Conservation (phyloP, 2,329 filamentous ascomycete genomes). For the Aspergillus uvarum region DNA sequence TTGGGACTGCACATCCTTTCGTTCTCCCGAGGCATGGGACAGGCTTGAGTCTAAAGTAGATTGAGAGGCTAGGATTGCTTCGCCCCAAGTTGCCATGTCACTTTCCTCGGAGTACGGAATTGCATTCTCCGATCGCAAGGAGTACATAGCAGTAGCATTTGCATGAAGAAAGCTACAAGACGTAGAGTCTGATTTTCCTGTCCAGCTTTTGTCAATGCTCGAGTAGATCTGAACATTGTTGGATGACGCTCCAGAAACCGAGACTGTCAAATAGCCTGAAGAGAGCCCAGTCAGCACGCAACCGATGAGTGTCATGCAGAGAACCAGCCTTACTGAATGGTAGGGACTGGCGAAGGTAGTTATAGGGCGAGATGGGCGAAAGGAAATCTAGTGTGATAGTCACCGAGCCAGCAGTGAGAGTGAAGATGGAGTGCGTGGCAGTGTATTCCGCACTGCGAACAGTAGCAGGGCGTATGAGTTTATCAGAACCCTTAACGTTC, state of each 20-base stretch:
- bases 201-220: slow-evolving; percentile 47
- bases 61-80: slow-evolving; percentile 42
- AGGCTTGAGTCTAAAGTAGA: slow-evolving; percentile 26
- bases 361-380: slow-evolving; percentile 45
- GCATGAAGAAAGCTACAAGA: slow-evolving; percentile 24
- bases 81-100: slow-evolving; percentile 47
- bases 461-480: slow-evolving; percentile 32
- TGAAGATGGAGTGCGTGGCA: slow-evolving; percentile 44
- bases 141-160: slow-evolving; percentile 32
- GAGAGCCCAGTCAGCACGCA: slow-evolving; percentile 8
- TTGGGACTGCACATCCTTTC: slow-evolving; percentile 27
- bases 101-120: slow-evolving; percentile 34
- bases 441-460: slow-evolving; percentile 42
- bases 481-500: slow-evolving; percentile 33
- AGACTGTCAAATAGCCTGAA: slow-evolving; percentile 43
- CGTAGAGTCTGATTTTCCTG: slow-evolving; percentile 34
- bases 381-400: slow-evolving; percentile 45
- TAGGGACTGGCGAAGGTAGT: slow-evolving; percentile 46
- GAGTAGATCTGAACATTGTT: slow-evolving; percentile 43
- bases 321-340: slow-evolving; percentile 37
- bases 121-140: slow-evolving; percentile 33
- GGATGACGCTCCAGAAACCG: slow-evolving; percentile 24
- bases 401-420: slow-evolving; percentile 37
- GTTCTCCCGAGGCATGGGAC: slow-evolving; percentile 32
- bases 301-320: not conserved